Conservation (phyloP, 805 yeast genomes). For the Cyberlindnera misumaiensis region DNA sequence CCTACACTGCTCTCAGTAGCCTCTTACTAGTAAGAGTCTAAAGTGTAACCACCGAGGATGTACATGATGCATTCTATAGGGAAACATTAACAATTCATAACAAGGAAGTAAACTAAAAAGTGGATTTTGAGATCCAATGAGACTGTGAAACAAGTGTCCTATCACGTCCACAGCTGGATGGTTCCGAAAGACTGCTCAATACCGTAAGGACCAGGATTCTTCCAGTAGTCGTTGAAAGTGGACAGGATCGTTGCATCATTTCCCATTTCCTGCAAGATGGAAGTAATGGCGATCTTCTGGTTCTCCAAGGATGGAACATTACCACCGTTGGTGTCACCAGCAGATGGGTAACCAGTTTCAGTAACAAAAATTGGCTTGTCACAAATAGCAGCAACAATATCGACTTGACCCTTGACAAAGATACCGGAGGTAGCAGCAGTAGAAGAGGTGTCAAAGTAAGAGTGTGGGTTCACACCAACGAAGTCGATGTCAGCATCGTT, state of each 20-base stretch:
- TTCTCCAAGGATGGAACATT: conserved; percentile 67
- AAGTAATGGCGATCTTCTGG: conserved; percentile 61
- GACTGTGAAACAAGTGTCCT: too few species aligned
- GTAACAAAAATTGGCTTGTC: conserved; percentile 53
- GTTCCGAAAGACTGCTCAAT: conserved; percentile 87
- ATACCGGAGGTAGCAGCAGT: conserved; percentile 64
- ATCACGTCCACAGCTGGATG: conserved; percentile 22
- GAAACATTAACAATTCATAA: not conserved
- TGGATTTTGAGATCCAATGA: too few species aligned
- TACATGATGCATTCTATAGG: too few species aligned
- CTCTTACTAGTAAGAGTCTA: too few species aligned
- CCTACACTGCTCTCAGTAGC: too few species aligned
- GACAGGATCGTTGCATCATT: conserved; percentile 66
- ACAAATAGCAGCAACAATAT: conserved; percentile 48
- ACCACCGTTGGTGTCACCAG: conserved; percentile 63
- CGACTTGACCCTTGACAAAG: conserved; percentile 60
- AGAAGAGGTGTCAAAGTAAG: conserved; percentile 66
- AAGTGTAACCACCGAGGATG: too few species aligned
- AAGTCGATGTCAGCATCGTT: conserved; percentile 62
- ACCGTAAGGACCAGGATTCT: conserved; percentile 72
- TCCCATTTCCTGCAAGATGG: conserved; percentile 52
- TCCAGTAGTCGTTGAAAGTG: conserved; percentile 84
- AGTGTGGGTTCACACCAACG: conserved; percentile 81
- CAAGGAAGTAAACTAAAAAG: not conserved
- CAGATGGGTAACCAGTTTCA: conserved; percentile 87